Percentiles rank a stretch among this genome's conserved stretches.
These are phyloP conservation scores for Coemansia sp. DNA, from an alignment of 192 early-diverging fungal species.

Conservation along the genomic window DNA sequence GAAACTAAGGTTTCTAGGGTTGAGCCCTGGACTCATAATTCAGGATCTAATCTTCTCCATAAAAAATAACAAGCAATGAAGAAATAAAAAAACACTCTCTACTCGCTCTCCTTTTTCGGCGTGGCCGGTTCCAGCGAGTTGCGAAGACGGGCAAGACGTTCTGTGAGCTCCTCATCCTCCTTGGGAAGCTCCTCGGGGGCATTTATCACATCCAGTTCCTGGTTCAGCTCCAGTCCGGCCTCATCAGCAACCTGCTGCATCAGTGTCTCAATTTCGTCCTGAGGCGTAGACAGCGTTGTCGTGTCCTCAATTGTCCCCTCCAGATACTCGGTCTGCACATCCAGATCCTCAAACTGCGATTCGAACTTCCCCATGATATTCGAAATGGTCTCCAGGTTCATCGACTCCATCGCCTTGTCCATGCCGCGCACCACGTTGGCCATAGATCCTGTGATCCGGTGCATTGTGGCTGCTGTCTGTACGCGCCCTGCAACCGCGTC, in stretches of 20 bases:
- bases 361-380: constrained; percentile 99
- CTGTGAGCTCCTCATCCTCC: constrained; percentile 58
- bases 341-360: constrained; percentile 93
- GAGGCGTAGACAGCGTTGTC: constrained; percentile 84
- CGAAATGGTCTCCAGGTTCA: constrained; percentile 98
- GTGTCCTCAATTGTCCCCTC: constrained; percentile 88
- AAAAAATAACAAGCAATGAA: background rate
- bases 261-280: constrained; percentile 87
- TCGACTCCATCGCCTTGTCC: constrained; percentile 90
- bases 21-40: too few species aligned
- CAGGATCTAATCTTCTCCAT: too few species aligned
- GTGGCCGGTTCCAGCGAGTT: constrained; percentile 43
- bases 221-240: constrained; percentile 86
- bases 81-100: background rate
- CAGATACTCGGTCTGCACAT: constrained; percentile 98
- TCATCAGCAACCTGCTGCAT: constrained; percentile 98
- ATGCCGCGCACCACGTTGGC: constrained; percentile 87
- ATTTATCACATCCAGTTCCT: constrained; percentile 38
- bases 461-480: constrained; percentile 95
- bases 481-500: constrained; percentile 90
- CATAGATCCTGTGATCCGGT: constrained; percentile 81
- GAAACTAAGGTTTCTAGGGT: too few species aligned
- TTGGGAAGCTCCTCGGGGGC: constrained; percentile 59
- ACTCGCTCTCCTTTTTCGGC: background rate
- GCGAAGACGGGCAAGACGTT: constrained; percentile 65